Evolutionary conservation across 2,329 filamentous ascomycete species (phyloP).

Genomic region (Colletotrichum gigasporum): DNA sequence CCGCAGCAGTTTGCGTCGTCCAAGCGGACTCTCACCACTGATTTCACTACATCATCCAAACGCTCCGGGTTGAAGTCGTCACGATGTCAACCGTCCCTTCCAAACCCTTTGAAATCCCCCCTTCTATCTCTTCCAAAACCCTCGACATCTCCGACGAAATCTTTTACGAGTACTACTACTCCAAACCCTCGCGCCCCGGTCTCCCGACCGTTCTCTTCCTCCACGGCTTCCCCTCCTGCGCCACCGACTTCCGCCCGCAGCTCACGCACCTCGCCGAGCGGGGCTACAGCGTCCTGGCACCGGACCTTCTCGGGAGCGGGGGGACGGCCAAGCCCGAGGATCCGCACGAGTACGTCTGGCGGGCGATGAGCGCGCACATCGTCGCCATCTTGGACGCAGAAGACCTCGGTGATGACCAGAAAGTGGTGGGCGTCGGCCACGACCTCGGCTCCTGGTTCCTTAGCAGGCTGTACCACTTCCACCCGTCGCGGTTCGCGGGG

Average conservation of each 20-base stretch:
- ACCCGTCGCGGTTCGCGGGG: conserved; percentile 34
- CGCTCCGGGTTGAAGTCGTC: not conserved
- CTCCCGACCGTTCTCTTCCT: conserved; percentile 53
- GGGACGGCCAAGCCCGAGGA: conserved; percentile 83
- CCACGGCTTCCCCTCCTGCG: conserved; percentile 58
- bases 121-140: conserved; percentile 3
- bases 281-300: conserved; percentile 54
- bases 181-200: conserved; percentile 34
- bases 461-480: conserved; percentile 39
- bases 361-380: conserved; percentile 84
- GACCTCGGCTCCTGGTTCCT: conserved; percentile 46
- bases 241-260: conserved; percentile 53
- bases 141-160: conserved; percentile 6
- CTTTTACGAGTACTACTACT: conserved; percentile 42
- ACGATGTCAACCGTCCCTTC: no score
- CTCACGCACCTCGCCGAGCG: conserved; percentile 41
- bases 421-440: conserved; percentile 67
- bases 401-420: conserved; percentile 76
- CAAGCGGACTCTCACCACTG: no score
- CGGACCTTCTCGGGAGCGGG: conserved; percentile 75
- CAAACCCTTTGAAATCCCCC: no score
- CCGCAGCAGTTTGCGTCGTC: not conserved
- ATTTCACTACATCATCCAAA: not conserved
- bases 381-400: conserved; percentile 81
- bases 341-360: conserved; percentile 77